Evolutionary conservation across 1,284 basidiomycete genomes (phyloP), one percentile per base, ranked within the genome.

Genomic region (Fomitopsis palustris): DNA sequence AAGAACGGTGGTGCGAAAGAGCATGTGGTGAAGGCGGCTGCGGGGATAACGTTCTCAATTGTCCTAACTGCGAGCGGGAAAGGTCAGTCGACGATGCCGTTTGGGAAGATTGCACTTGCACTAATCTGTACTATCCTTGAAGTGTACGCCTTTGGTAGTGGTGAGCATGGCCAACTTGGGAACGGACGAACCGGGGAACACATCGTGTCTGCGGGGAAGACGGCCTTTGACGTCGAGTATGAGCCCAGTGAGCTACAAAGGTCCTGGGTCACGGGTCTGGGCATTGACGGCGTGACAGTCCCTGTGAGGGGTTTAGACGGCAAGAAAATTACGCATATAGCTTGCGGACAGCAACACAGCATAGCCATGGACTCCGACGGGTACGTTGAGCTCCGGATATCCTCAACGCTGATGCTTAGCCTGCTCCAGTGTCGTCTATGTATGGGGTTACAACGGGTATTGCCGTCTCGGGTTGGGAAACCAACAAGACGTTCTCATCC

Each of bases 131-230:
- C 10, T 12, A 27, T 17, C 49, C 31, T 35, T 7, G 31, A 63
- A 87, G 92, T 97, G 2, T 98, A 91, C 69, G 83, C 93, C 0
- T 88, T 93, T 64, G 96, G 96, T 37, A 95, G 91, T 57, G 91
- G 87, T n/a, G 94, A 97, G 74, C 88, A 93, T 64, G 96, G 96
- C 1, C 94, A 97, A 66, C 80, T 98, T 0, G 96, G 95, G 1
- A 96, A 95, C 67, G 95, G 95, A 16, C 84, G 85, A 58, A 95
- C 93, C 0, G 93, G 95, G 19, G 93, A 96, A 74, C 85, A 93
- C 42, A 90, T 96, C 61, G 86, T 88, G 7, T 89, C 89, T 2
- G 92, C 87, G 38, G 92, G 92, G 64, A 93, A 93, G 71, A 83
- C 87, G 0, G 87, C 84, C 10, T 96, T 84, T 67, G 93, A 95